Evolutionary conservation across 2,329 filamentous ascomycete genomes (phyloP).

Genomic region (Hypoxylon sp.): DNA sequence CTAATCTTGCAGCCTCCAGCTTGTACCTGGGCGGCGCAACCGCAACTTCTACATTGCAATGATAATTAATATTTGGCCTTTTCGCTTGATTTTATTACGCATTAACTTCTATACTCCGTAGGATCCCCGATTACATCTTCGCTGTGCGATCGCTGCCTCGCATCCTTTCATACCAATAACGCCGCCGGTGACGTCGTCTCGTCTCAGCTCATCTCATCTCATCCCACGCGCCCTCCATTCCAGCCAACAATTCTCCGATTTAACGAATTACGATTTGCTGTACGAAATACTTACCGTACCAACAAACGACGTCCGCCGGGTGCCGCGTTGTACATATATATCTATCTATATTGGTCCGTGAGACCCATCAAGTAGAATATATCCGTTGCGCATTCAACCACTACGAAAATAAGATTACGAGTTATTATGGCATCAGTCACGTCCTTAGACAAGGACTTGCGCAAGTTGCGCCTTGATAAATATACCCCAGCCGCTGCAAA

Average conservation of each 20-base stretch:
- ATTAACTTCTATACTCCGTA: slow-evolving; percentile 23
- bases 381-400: slow-evolving; percentile 7
- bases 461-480: slow-evolving; percentile 90
- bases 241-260: slow-evolving; percentile 33
- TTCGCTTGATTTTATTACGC: slow-evolving; percentile 2
- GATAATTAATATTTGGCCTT: background rate
- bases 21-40: slow-evolving; percentile 20
- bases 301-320: slow-evolving; percentile 18
- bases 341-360: slow-evolving; percentile 16
- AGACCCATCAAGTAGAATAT: slow-evolving; percentile 6
- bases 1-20: slow-evolving; percentile 5
- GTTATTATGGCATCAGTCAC: slow-evolving; percentile 88
- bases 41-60: slow-evolving; percentile 11
- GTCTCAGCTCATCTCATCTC: slow-evolving; percentile 34
- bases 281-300: slow-evolving; percentile 28
- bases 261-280: slow-evolving; percentile 19
- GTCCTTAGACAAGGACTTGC: slow-evolving; percentile 95
- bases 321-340: slow-evolving; percentile 26
- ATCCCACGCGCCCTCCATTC: slow-evolving; percentile 35
- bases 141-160: slow-evolving; percentile 1
- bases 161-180: slow-evolving; percentile 24
- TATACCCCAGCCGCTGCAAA: slow-evolving; percentile 93
- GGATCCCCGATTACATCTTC: slow-evolving; percentile 11
- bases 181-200: slow-evolving; percentile 40
- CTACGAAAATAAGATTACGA: slow-evolving; percentile 20